Conservation (phyloP, 768 basidiomycete genomes). For the Galerina marginata region DNA sequence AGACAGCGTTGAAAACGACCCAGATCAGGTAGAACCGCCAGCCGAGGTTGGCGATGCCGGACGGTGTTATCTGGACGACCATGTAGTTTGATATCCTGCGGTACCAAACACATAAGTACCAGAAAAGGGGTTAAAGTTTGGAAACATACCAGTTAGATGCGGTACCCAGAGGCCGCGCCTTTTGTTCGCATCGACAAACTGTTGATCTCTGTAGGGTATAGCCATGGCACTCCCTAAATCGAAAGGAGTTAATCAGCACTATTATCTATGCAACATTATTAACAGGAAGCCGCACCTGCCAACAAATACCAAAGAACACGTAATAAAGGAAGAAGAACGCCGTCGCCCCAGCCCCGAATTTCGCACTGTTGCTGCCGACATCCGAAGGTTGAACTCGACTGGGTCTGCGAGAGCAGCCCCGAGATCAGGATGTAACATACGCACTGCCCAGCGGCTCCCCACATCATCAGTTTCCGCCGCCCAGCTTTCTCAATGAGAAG, state of each 20-base stretch:
- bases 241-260: neutral
- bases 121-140: too few species aligned
- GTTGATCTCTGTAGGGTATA: conserved; percentile 58
- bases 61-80: conserved; percentile 54
- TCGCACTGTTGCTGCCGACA: conserved; percentile 25
- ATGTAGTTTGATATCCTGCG: conserved; percentile 53
- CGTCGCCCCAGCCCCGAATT: conserved; percentile 50
- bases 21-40: conserved; percentile 58
- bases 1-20: conserved; percentile 51
- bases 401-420: conserved; percentile 44
- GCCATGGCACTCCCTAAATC: conserved; percentile 51
- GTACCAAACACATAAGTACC: neutral
- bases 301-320: conserved; percentile 55
- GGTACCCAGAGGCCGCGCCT: conserved; percentile 53
- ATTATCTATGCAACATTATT: neutral
- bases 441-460: conserved; percentile 55
- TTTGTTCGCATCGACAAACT: conserved; percentile 55
- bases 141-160: conserved; percentile 49
- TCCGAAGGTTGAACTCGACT: neutral
- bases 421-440: conserved; percentile 52
- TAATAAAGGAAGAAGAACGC: conserved; percentile 58
- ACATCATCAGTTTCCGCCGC: conserved; percentile 57
- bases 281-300: conserved; percentile 44
- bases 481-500: conserved; percentile 54
- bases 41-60: conserved; percentile 49